Evolutionary conservation across 2,329 filamentous ascomycete species (phyloP).

Genomic region (Verticillium zaregamsianum): DNA sequence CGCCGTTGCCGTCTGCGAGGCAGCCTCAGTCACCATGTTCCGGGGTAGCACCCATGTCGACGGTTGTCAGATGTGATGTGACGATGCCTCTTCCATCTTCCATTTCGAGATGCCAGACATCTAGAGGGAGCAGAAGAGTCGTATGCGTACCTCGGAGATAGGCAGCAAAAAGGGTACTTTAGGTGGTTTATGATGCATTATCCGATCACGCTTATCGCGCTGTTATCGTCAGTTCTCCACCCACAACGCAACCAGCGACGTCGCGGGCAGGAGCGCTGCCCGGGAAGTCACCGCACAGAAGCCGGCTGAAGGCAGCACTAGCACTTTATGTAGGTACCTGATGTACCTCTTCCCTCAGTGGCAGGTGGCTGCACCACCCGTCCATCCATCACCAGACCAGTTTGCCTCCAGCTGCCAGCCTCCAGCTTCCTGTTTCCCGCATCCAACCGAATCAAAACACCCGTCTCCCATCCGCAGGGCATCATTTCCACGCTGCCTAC

Average conservation of each 20-base stretch:
- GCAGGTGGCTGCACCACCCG: background rate
- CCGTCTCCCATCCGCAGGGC: background rate
- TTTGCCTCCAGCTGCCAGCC: background rate
- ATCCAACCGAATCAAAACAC: background rate
- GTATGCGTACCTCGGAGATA: background rate
- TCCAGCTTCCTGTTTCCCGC: background rate
- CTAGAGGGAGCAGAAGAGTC: background rate
- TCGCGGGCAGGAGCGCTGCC: background rate
- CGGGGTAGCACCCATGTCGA: too few relatives aligned
- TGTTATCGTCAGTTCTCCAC: background rate
- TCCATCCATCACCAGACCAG: background rate
- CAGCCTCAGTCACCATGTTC: too few relatives aligned
- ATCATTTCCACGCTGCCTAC: background rate
- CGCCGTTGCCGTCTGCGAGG: too few relatives aligned
- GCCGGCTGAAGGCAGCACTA: background rate
- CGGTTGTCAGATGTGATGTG: too few relatives aligned
- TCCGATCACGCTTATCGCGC: background rate
- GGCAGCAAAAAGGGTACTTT: background rate
- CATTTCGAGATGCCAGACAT: too few relatives aligned
- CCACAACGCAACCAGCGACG: background rate
- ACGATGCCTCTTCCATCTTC: too few relatives aligned
- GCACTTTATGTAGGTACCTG: background rate
- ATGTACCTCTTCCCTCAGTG: background rate
- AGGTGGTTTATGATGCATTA: background rate
- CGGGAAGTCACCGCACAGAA: background rate